Evolutionary conservation across 169 alveolate genomes (phyloP).

Genomic region (Theileria orientalis): DNA sequence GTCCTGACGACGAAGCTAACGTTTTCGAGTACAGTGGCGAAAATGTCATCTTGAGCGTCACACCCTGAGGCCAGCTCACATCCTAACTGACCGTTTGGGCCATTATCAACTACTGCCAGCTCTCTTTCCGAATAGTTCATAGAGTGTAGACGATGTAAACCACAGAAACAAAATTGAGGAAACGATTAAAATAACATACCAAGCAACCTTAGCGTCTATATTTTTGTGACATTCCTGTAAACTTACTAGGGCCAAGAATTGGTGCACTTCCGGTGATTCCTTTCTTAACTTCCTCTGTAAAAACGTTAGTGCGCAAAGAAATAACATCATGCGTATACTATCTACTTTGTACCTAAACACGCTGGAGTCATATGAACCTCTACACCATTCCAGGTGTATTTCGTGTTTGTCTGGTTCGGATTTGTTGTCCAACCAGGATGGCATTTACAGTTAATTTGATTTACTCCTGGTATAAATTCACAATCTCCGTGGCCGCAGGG

Average conservation of each 20-base stretch:
- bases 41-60: neutral
- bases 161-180: conserved; percentile 35
- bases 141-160: conserved; percentile 21
- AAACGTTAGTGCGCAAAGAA: neutral
- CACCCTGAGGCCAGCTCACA: neutral
- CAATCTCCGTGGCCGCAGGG: conserved; percentile 76
- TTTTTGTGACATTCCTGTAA: neutral
- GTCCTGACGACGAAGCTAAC: conserved; percentile 6
- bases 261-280: conserved; percentile 68
- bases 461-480: conserved; percentile 66
- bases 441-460: conserved; percentile 74
- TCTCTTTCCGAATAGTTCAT: conserved; percentile 16
- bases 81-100: neutral
- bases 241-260: conserved; percentile 50
- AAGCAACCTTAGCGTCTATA: conserved; percentile 36
- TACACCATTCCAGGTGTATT: conserved; percentile 71
- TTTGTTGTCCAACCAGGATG: conserved; percentile 75
- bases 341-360: conserved; percentile 42
- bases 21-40: neutral
- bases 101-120: neutral
- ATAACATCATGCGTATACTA: too few species aligned
- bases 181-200: conserved; percentile 42
- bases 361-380: conserved; percentile 73
- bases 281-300: conserved; percentile 33
- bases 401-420: conserved; percentile 53